Evolutionary conservation across 129 eudicot species (phyloP).

Genomic region (Solidago caesia): DNA sequence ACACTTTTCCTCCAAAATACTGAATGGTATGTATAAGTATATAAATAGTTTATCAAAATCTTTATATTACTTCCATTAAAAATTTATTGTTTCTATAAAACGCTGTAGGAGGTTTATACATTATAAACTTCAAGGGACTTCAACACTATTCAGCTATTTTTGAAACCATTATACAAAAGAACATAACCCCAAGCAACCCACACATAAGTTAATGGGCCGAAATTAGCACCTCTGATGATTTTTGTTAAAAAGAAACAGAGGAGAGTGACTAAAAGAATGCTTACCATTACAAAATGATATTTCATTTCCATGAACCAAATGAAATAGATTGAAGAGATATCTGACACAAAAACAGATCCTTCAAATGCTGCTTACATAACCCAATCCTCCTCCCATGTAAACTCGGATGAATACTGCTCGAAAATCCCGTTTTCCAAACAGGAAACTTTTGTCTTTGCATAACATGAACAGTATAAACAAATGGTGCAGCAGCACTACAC

Average conservation of each 20-base stretch:
- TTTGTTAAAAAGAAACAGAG: not conserved
- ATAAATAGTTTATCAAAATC: too few relatives aligned
- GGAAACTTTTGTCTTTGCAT: slow-evolving; percentile 92
- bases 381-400: slow-evolving; percentile 72
- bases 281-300: not conserved
- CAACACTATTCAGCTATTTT: too few relatives aligned
- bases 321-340: slow-evolving; percentile 77
- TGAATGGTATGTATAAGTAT: too few relatives aligned
- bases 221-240: too few relatives aligned
- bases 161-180: too few relatives aligned
- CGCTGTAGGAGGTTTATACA: too few relatives aligned
- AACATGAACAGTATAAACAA: slow-evolving; percentile 76
- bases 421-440: slow-evolving; percentile 77
- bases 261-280: not conserved
- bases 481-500: slow-evolving; percentile 56
- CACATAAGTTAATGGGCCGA: too few relatives aligned
- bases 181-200: too few relatives aligned
- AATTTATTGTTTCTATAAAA: too few relatives aligned
- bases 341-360: slow-evolving; percentile 71
- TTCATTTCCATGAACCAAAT: slow-evolving; percentile 72
- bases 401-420: slow-evolving; percentile 74
- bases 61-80: too few relatives aligned
- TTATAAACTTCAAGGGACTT: too few relatives aligned
- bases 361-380: slow-evolving; percentile 71
- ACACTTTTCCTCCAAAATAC: too few relatives aligned